A percentile compares a stretch with the other conserved stretches of the same genome.
Evolutionary conservation across 345 rosid species (phyloP).

Genomic region (Corymbia maculata): DNA sequence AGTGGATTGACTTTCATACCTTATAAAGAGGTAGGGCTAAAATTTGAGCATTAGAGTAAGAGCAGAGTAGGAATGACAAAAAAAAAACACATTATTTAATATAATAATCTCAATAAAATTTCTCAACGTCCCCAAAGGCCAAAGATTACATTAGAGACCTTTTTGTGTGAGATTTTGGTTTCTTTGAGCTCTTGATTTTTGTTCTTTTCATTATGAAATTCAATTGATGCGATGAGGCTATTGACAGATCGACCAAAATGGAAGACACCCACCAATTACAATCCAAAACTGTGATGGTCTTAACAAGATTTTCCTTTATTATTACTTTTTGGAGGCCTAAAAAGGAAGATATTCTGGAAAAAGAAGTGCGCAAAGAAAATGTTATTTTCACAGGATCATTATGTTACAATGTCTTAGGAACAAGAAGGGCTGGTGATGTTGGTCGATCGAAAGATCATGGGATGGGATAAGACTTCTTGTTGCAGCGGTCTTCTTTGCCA

Average conservation of each 20-base stretch:
- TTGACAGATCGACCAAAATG: background rate
- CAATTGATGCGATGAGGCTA: background rate
- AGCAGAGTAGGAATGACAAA: no score
- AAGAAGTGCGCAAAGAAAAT: background rate
- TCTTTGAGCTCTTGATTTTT: background rate
- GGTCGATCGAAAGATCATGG: conserved; percentile 23
- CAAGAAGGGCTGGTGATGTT: background rate
- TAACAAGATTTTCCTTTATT: background rate
- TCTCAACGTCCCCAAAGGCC: background rate
- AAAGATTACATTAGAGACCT: background rate
- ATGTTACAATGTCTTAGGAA: background rate
- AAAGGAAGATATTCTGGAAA: background rate
- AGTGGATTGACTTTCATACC: no score
- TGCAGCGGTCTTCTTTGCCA: conserved; percentile 20
- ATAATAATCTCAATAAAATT: background rate
- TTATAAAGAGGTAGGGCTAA: no score
- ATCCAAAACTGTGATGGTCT: background rate
- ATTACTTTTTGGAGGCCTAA: background rate
- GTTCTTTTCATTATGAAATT: background rate
- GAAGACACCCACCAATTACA: background rate
- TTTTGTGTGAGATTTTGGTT: background rate
- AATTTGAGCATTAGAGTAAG: no score
- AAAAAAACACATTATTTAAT: no score
- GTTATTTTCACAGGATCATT: background rate
- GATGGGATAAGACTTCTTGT: conserved; percentile 76